Conservation (phyloP, 768 basidiomycete species). For the Arthromyces matolae region DNA sequence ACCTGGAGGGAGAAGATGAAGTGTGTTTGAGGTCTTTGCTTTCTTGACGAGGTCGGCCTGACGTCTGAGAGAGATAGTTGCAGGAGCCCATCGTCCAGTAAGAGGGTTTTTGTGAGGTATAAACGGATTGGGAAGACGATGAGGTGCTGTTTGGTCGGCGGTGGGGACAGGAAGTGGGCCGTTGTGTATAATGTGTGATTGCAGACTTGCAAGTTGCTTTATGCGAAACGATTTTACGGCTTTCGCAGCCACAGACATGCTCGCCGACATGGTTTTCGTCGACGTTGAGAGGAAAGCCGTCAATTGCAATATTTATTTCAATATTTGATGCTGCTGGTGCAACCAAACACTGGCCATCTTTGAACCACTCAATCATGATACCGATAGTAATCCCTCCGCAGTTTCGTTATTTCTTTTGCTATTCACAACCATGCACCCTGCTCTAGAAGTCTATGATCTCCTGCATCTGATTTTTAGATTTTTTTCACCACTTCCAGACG, state of each 20-base stretch:
- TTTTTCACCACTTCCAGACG: constrained; percentile 1
- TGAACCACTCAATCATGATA: no score
- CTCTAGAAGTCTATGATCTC: constrained; percentile 5
- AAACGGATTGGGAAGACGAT: constrained; percentile 63
- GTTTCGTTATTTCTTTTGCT: background rate
- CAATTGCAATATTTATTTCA: background rate
- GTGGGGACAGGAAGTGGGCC: constrained; percentile 34
- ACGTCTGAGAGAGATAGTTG: constrained; percentile 68
- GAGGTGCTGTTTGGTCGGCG: constrained; percentile 15
- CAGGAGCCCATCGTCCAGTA: constrained; percentile 63
- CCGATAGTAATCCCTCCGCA: no score
- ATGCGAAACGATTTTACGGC: constrained; percentile 44
- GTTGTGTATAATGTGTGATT: constrained; percentile 33
- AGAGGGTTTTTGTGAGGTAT: constrained; percentile 56
- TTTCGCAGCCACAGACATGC: constrained; percentile 9
- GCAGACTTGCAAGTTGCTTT: constrained; percentile 33
- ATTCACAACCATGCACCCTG: constrained; percentile 4
- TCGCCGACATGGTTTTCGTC: constrained; percentile 12
- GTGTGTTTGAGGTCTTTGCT: constrained; percentile 49
- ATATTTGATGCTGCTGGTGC: background rate
- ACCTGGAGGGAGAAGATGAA: constrained; percentile 66
- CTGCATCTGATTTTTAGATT: no score
- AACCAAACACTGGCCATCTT: no score
- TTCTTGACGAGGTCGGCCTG: constrained; percentile 78
- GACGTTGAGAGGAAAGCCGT: background rate